Percentiles rank a stretch among this genome's conserved stretches.
Conservation (phyloP, 768 basidiomycete genomes). For the Mrakia gelida region DNA sequence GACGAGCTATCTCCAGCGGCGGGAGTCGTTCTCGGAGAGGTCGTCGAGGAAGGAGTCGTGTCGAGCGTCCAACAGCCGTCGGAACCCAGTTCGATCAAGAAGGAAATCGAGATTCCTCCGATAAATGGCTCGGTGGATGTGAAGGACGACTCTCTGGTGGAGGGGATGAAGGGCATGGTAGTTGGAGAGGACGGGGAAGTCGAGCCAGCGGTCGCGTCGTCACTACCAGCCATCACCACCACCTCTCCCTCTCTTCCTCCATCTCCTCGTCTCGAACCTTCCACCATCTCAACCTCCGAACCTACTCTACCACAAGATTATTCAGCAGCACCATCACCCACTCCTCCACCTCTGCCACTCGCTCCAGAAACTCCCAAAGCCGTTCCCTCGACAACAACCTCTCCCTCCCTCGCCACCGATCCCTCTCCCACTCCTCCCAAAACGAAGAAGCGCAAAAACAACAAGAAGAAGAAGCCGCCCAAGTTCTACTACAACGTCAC, state of each 20-base stretch:
- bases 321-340: no score
- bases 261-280: no score
- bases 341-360: background rate
- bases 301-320: no score
- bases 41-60: background rate
- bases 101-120: background rate
- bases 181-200: background rate
- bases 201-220: background rate
- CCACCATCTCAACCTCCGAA: no score
- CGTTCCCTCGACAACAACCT: background rate
- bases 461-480: slow-evolving; percentile 17
- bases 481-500: slow-evolving; percentile 20
- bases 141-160: background rate
- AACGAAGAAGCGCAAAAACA: background rate
- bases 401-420: background rate
- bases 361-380: background rate
- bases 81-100: background rate
- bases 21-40: background rate
- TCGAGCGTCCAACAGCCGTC: background rate
- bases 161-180: background rate
- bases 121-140: background rate
- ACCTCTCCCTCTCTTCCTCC: no score
- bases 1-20: background rate
- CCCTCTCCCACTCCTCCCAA: background rate
- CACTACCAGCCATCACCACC: background rate